These are phyloP conservation scores for Diaporthe longicolla DNA, from an alignment of 2,329 filamentous ascomycete genomes.

Conservation along the genomic window DNA sequence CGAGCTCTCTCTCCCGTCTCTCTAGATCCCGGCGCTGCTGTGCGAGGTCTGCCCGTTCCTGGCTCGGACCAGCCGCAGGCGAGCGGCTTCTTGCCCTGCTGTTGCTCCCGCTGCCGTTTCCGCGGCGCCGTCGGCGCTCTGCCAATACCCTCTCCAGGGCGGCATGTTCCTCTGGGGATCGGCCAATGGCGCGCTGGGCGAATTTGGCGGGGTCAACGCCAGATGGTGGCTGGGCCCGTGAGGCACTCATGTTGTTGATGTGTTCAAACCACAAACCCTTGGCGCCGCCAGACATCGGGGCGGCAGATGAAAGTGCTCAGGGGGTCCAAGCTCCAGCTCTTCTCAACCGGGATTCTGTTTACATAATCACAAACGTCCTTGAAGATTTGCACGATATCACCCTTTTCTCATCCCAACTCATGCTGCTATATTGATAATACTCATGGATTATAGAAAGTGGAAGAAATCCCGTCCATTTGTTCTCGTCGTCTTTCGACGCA, in stretches of 20 bases:
- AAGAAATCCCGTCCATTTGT: too few species aligned
- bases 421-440: too few species aligned
- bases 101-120: background rate
- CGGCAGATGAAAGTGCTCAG: too few species aligned
- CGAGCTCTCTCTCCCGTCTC: background rate
- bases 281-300: background rate
- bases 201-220: conserved; percentile 1
- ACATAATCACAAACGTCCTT: background rate
- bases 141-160: conserved; percentile 2
- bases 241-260: conserved; percentile 5
- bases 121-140: conserved; percentile 6
- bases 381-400: background rate
- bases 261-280: background rate
- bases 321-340: background rate
- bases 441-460: too few species aligned
- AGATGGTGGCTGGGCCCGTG: conserved; percentile 7
- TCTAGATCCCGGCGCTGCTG: background rate
- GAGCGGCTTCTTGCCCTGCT: background rate
- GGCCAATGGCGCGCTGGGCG: conserved; percentile 2
- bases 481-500: too few species aligned
- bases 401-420: too few species aligned
- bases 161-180: background rate
- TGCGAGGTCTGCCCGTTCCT: background rate
- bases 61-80: background rate
- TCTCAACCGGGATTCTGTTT: background rate